Percentiles rank a stretch among this genome's conserved stretches.
Evolutionary conservation across 2,329 filamentous ascomycete species (phyloP).

Genomic region (Epichloe coenophiala): DNA sequence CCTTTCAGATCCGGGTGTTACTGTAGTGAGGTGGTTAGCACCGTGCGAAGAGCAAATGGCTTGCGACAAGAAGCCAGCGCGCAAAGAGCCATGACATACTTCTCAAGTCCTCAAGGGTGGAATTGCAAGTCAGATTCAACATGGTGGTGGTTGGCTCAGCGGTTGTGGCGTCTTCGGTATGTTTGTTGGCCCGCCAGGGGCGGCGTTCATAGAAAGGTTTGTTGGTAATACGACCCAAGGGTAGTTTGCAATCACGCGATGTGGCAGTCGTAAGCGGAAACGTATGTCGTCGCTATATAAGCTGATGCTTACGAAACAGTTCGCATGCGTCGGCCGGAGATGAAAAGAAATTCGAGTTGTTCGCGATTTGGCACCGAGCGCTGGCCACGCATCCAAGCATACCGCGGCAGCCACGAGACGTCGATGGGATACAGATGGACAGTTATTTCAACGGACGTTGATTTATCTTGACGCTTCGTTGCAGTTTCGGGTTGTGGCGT

Average conservation of each 20-base stretch:
- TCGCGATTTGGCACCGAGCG: neutral
- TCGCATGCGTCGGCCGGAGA: no score
- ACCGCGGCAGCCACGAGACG: neutral
- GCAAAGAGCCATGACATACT: slow-evolving; percentile 17
- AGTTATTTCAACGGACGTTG: no score
- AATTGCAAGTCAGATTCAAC: slow-evolving; percentile 28
- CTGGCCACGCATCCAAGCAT: neutral
- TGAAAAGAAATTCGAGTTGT: no score
- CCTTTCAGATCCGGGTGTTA: slow-evolving; percentile 31
- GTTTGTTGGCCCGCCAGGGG: neutral
- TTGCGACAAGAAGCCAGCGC: neutral
- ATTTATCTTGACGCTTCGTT: no score
- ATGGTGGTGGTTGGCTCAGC: slow-evolving; percentile 3
- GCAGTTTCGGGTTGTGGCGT: neutral
- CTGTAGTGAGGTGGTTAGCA: slow-evolving; percentile 13
- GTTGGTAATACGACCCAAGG: neutral
- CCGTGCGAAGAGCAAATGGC: neutral
- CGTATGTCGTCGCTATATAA: neutral
- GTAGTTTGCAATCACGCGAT: neutral
- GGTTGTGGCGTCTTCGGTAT: neutral
- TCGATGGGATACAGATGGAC: no score
- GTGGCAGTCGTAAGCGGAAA: neutral
- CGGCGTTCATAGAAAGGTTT: neutral
- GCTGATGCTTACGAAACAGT: no score
- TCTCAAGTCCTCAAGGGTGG: slow-evolving; percentile 29